Evolutionary conservation across 2,329 filamentous ascomycete species (phyloP), one percentile per base, ranked within the genome.

Genomic region (Cytospora mali): DNA sequence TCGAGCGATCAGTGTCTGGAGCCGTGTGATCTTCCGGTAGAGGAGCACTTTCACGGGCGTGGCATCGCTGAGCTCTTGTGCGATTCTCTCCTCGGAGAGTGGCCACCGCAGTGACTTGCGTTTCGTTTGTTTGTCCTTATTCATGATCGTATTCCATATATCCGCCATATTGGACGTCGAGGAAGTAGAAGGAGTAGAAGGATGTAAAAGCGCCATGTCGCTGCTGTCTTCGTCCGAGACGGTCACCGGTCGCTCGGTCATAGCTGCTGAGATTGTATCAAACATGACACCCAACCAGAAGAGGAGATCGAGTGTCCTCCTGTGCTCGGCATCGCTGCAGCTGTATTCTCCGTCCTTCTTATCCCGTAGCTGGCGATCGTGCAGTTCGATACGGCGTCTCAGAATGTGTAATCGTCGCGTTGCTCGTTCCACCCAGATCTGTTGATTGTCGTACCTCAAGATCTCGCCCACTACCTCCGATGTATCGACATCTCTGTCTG

Each of bases 21-120:
- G 76, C n/a, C 80, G 80, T 0, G 81, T 80, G 9, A 86, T 77
- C 62, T 83, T 80, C 14, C 84, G 80, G 67, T 82, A 87, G 3
- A 87, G 76, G 2, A 87, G 74, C 1, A 87, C 83, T 69, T 87
- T 87, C 62, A 86, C 80, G 0, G 84, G 83, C 2, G 82, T 81
- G 4, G 84, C 80, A 62, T 82, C 78, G 16, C 79, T 79, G 2
- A 87, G 75, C 2, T 79, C 72, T 25, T 78, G 72, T 3, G 81
- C 77, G 1, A 84, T 82, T 7, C 77, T 75, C n/a, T 82, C 77
- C 64, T 82, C 80, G 0, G 81, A 75, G 68, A 83, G 86, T 5
- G 84, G 84, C 81, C 83, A 86, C 53, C 77, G 76, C 7, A 76
- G 57, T 6, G 59, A 53, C 18, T 46, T 27, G 21, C 49, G 16